Percentiles rank a stretch among this genome's conserved stretches.
phyloP scores from a whole-genome alignment of 1,139 yeast genomes.

The Groenewaldozyma auringiensis region DNA sequence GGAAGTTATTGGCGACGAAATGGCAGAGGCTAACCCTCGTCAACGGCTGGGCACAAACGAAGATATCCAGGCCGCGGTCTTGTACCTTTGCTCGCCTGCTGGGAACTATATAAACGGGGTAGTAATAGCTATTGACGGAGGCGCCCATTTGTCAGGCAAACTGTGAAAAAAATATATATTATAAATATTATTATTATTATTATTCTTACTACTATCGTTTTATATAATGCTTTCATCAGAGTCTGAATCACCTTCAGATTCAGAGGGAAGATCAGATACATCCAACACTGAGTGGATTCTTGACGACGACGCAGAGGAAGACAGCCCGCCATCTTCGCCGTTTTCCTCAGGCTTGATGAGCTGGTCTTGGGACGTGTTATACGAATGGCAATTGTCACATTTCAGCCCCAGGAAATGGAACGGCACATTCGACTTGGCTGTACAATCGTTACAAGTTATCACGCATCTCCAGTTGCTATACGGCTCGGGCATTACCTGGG shows the following conservation, averaged over 20 bases:
- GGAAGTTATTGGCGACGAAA: constrained; percentile 43
- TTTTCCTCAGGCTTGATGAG: constrained; percentile 36
- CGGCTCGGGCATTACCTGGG: constrained; percentile 75
- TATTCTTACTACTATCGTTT: too few relatives aligned
- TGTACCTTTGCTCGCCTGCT: constrained; percentile 53
- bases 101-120: constrained; percentile 61
- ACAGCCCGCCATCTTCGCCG: constrained; percentile 12
- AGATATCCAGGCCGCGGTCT: constrained; percentile 52
- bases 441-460: constrained; percentile 82
- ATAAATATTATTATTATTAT: not conserved
- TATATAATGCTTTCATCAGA: not conserved
- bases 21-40: constrained; percentile 47
- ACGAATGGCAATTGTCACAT: constrained; percentile 80
- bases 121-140: constrained; percentile 74
- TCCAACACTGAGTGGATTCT: not conserved
- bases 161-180: constrained; percentile 3
- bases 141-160: constrained; percentile 33
- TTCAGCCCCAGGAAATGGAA: constrained; percentile 83
- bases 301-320: constrained; percentile 3
- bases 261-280: constrained; percentile 3
- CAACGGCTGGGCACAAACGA: constrained; percentile 55
- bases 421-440: constrained; percentile 65
- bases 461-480: constrained; percentile 69
- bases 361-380: constrained; percentile 70
- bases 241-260: constrained; percentile 2